Percentiles rank a stretch among this genome's conserved stretches.
These are phyloP conservation scores for Chrysoporthe cubensis DNA, from an alignment of 2,329 filamentous ascomycete species.

Conservation along the genomic window DNA sequence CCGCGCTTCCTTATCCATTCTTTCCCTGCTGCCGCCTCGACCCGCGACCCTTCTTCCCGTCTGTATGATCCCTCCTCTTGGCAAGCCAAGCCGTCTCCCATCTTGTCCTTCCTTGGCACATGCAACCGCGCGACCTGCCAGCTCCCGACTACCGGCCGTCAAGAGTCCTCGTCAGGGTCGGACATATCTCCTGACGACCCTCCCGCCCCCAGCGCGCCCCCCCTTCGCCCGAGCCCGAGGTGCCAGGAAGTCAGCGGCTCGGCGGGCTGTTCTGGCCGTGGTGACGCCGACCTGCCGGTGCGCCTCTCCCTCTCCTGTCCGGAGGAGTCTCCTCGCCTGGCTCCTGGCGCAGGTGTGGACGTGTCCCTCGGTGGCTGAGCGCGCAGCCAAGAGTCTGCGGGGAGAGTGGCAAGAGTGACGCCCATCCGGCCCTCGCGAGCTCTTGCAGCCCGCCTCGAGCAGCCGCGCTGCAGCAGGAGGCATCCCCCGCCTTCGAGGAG, in stretches of 20 bases:
- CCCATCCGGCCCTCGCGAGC: neutral
- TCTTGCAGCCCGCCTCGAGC: neutral
- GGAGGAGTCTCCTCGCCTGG: conserved; percentile 15
- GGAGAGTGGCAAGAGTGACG: neutral
- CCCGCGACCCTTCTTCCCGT: conserved; percentile 23
- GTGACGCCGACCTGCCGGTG: neutral
- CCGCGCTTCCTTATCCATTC: neutral
- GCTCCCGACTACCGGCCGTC: conserved; percentile 6
- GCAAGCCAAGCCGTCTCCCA: conserved; percentile 31
- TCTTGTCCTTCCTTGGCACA: conserved; percentile 38
- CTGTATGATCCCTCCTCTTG: conserved; percentile 27
- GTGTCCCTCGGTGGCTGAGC: conserved; percentile 20
- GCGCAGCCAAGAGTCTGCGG: conserved; percentile 18
- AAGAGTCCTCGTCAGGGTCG: neutral
- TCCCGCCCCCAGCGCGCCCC: neutral
- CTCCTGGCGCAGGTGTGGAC: conserved; percentile 1
- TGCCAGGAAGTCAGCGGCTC: neutral
- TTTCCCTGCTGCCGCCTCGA: conserved; percentile 18
- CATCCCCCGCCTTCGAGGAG: neutral
- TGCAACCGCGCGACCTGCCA: conserved; percentile 32
- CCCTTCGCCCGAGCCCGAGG: neutral
- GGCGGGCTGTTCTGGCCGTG: neutral
- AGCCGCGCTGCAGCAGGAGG: conserved; percentile 1
- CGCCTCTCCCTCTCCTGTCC: neutral
- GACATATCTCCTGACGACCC: conserved; percentile 7